phyloP scores from a whole-genome alignment of 2,329 filamentous ascomycete genomes.

The Fusarium incarnatum region DNA sequence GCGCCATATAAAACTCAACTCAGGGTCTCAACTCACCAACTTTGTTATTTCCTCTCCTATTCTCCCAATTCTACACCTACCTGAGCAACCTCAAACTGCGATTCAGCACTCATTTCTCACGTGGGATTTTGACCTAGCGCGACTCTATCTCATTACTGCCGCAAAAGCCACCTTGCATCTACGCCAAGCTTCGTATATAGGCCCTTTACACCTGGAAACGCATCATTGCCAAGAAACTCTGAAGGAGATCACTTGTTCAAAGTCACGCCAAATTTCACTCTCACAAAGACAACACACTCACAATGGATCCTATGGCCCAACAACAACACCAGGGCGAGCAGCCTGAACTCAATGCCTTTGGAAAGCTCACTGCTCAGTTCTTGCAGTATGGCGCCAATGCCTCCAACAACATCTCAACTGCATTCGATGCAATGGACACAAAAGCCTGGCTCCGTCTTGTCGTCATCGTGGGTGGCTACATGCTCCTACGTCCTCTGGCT shows the following conservation, averaged over 20 bases:
- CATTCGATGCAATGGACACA: constrained; percentile 63
- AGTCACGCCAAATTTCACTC: not conserved
- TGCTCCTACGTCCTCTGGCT: constrained; percentile 79
- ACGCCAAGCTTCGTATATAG: not conserved
- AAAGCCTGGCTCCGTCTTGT: constrained; percentile 75
- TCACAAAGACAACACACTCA: not conserved
- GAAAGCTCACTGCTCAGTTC: constrained; percentile 50
- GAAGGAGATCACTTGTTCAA: not conserved
- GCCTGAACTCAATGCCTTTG: constrained; percentile 50
- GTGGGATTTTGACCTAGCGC: not conserved
- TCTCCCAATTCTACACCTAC: not conserved
- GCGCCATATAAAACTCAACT: constrained; percentile 45
- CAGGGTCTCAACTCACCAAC: constrained; percentile 31
- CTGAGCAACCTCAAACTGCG: not conserved
- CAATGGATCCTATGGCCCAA: constrained; percentile 44
- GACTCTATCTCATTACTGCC: not conserved
- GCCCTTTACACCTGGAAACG: not conserved
- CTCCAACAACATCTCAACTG: constrained; percentile 61
- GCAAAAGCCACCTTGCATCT: constrained; percentile 4
- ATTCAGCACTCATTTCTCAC: not conserved
- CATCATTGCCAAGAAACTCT: not conserved
- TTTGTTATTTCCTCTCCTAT: constrained; percentile 1
- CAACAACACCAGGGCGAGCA: constrained; percentile 45
- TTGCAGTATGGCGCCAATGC: constrained; percentile 54
- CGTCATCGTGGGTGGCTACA: constrained; percentile 77